These are phyloP conservation scores for Zygoascus hellenicus DNA, from an alignment of 1,139 yeast species.

Conservation along the genomic window DNA sequence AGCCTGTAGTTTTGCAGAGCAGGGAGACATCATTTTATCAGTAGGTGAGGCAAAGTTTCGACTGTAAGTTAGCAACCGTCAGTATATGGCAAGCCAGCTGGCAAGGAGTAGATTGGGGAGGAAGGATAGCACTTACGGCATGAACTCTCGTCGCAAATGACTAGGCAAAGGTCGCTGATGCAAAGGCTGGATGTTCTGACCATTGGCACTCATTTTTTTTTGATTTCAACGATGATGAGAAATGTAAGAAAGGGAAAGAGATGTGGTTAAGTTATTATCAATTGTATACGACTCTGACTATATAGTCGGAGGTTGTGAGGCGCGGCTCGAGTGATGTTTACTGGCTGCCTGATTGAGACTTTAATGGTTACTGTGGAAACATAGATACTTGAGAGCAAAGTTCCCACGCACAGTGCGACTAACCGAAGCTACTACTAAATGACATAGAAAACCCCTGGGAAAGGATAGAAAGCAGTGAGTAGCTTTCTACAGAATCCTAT, in stretches of 20 bases:
- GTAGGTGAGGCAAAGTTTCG: slow-evolving; percentile 50
- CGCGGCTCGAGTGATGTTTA: no score
- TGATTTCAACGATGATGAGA: neutral
- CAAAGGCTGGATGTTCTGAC: slow-evolving; percentile 17
- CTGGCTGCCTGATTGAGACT: no score
- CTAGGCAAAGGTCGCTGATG: slow-evolving; percentile 16
- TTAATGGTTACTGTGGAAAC: no score
- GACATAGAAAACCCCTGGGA: no score
- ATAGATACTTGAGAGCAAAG: no score
- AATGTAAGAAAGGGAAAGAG: neutral
- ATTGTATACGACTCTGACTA: no score
- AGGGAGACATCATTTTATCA: slow-evolving; percentile 51
- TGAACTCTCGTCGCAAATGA: slow-evolving; percentile 10
- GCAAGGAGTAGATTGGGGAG: neutral
- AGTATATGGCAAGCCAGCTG: neutral
- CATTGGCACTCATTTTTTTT: slow-evolving; percentile 7
- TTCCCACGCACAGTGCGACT: no score
- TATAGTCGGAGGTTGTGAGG: no score
- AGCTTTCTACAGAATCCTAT: no score
- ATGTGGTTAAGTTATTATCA: no score
- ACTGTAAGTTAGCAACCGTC: slow-evolving; percentile 1
- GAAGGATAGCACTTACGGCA: slow-evolving; percentile 8
- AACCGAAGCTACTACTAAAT: no score
- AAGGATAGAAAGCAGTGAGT: no score
- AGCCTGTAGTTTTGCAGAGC: slow-evolving; percentile 48